Evolutionary conservation across 2,329 filamentous ascomycete genomes (phyloP).

Genomic region (Sporothrix variecibatus): DNA sequence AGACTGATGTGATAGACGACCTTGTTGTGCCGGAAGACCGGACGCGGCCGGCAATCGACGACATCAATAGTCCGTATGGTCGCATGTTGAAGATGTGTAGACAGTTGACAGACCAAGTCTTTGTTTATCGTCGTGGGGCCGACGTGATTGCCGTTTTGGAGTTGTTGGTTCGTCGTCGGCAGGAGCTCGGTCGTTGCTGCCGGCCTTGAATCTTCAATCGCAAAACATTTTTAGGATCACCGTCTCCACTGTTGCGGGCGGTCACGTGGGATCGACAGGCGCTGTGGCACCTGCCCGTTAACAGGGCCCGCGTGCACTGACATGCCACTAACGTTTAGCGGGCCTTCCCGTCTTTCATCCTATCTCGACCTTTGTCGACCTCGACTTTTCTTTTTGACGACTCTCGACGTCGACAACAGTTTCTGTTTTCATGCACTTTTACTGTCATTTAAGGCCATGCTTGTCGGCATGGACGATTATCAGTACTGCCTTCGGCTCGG

Average conservation of each 20-base stretch:
- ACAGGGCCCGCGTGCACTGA: not conserved
- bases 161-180: not conserved
- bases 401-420: not conserved
- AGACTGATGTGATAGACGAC: not conserved
- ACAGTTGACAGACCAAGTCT: not conserved
- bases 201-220: not conserved
- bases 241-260: not conserved
- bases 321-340: conserved; percentile 5
- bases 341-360: conserved; percentile 3
- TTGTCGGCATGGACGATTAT: not conserved
- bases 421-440: not conserved
- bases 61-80: not conserved
- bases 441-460: not conserved
- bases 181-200: not conserved
- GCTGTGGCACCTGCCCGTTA: not conserved
- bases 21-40: not conserved
- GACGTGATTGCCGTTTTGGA: not conserved
- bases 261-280: conserved; percentile 11
- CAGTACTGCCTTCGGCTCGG: not conserved
- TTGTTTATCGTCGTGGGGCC: not conserved
- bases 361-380: not conserved
- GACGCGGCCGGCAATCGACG: not conserved
- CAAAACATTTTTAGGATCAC: not conserved
- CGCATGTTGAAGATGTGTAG: not conserved
- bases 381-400: not conserved